Evolutionary conservation across 768 basidiomycete genomes (phyloP), one percentile per base, ranked within the genome.

Genomic region (Xerocomus spinulosus): DNA sequence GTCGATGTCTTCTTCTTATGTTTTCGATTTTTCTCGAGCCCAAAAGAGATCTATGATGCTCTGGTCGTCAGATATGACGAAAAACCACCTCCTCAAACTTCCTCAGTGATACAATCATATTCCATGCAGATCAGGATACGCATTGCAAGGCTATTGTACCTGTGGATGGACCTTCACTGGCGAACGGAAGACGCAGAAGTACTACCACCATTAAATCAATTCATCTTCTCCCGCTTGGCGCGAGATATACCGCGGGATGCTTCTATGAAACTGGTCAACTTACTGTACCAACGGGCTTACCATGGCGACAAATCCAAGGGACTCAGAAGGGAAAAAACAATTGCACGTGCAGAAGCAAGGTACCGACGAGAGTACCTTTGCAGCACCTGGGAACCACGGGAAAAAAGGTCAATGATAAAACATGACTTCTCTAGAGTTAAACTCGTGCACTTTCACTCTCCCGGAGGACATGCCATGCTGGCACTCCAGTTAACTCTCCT

Each of bases 121-220:
- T 70, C 74, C 6, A 65, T 71, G 24, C 74, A 75, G 13, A 69
- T 82, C 29, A 80, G 79, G 43, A 66, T 80, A 44, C 73, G 80
- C n/a, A 73, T 87, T 15, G 78, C 75, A 38, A 80, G 79, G 57
- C 56, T 83, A 20, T 56, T 89, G 47, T 74, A 79, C 54, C 69
- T 74, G n/a, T 91, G 87, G 87, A 71, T 87, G n/a, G 76, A 83
- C 48, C 66, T 72, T 30, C 77, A 86, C 58, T 91, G 87, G 86
- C 70, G 73, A 29, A 66, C 70, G 1, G 60, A 66, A 4, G 87
- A 90, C 47, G 50, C 60, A 45, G 55, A 52, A 0, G 66, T 72
- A 4, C 63, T 75, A 3, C 29, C 40, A n/a, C 49, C 56, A 26
- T 51, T 71, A 24, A 58, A 52, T 8, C 54, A 63, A 25, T 72